Evolutionary conservation across 2,329 filamentous ascomycete species (phyloP), one percentile per base, ranked within the genome.

Genomic region (Fusarium haematococcum): DNA sequence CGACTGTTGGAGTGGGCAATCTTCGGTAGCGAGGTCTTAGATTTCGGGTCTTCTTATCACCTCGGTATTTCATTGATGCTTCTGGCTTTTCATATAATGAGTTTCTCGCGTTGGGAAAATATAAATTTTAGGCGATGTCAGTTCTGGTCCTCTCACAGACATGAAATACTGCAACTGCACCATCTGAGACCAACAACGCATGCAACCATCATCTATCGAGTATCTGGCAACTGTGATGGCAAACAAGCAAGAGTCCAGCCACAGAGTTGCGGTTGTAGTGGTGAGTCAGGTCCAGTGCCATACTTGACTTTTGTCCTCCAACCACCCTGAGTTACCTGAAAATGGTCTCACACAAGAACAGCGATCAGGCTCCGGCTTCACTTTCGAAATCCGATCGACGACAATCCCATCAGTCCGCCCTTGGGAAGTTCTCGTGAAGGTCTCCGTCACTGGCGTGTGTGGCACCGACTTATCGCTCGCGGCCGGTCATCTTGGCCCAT

Each of bases 401-500:
- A 54, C 45, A 18, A 32, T 62, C 2, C 69, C 70, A 1, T 37
- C 58, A 6, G 62, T 69, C 6, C 66, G 48, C 6, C 70, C 71
- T 30, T 74, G 70, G 71, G 71, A 74, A 9, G 33, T 76, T 6
- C 67, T 76, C 4, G 57, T 76, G 0, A 70, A 69, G 2, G 58
- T 77, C 0, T 63, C 60, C 3, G 75, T 39, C 10, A 77, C 67
- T 1, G 75, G 74, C 10, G 62, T 77, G 2, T 77, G 75, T 18
- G 75, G 75, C n/a, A 73, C 75, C 1, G 75, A 77, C n/a, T 43
- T 75, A 37, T 62, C 65, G 1, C 75, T 77, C 4, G 74, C 75
- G 8, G 63, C 63, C 3, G 75, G 75, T 0, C 58, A 76, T 2
- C 18, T 75, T 1, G 75, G 74, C 8, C 71, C 74, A 20, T 69